Evolutionary conservation across 768 basidiomycete species (phyloP).

Genomic region (Tylopilus cervinicoccineus): DNA sequence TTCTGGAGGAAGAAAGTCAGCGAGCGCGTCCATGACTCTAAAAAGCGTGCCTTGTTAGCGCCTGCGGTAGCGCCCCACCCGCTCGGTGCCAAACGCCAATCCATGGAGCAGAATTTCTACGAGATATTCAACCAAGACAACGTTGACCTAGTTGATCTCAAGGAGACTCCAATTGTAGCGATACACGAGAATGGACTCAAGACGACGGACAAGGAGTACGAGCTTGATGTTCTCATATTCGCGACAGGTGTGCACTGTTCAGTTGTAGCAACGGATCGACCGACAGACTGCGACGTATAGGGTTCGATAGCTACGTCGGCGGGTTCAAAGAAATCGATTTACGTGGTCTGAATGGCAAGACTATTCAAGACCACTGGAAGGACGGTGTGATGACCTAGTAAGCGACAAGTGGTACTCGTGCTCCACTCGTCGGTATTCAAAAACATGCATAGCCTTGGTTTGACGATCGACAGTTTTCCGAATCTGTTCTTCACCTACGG

Average conservation of each 20-base stretch:
- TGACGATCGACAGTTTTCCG: constrained; percentile 15
- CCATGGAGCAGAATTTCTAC: constrained; percentile 9
- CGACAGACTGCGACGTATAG: not conserved
- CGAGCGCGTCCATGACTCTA: not conserved
- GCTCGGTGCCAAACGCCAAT: constrained; percentile 2
- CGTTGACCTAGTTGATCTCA: constrained; percentile 12
- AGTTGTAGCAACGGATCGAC: no score
- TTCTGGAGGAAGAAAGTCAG: constrained; percentile 16
- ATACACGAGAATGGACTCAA: constrained; percentile 5
- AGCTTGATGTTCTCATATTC: constrained; percentile 10
- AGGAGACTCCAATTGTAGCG: constrained; percentile 5
- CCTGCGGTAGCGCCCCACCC: constrained; percentile 10
- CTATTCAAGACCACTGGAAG: constrained; percentile 16
- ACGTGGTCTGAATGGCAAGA: constrained; percentile 8
- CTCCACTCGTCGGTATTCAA: not conserved
- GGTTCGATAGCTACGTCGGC: constrained; percentile 7
- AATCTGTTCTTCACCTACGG: constrained; percentile 11
- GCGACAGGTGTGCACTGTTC: constrained; percentile 8
- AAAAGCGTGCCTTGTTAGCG: constrained; percentile 3
- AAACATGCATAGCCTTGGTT: constrained; percentile 6
- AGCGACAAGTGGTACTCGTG: no score
- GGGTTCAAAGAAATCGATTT: constrained; percentile 8
- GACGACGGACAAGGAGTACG: constrained; percentile 1
- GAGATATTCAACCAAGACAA: constrained; percentile 13
- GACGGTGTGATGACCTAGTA: constrained; percentile 14